A percentile compares a stretch with the other conserved stretches of the same genome.
These are phyloP conservation scores for Lolium rigidum DNA, from an alignment of 176 grass and related monocot species.

Conservation along the genomic window DNA sequence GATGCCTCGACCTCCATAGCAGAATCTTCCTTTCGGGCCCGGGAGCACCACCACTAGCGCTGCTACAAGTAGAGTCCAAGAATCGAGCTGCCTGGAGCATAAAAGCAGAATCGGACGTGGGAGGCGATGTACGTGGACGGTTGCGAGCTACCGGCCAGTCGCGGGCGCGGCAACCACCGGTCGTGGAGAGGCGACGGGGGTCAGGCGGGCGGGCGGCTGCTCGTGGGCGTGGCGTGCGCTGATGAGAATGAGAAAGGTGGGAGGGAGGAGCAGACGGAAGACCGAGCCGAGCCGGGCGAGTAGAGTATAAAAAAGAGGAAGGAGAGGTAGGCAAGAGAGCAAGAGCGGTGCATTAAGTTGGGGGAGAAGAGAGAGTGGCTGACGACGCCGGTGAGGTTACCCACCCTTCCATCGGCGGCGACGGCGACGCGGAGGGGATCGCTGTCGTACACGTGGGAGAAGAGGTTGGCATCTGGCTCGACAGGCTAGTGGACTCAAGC, in stretches of 20 bases:
- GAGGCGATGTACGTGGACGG: neutral
- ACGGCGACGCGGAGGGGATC: constrained; percentile 43
- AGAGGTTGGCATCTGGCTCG: constrained; percentile 54
- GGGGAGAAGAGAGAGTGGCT: neutral
- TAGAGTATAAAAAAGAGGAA: constrained; percentile 18
- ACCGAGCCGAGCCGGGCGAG: neutral
- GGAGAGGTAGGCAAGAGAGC: neutral
- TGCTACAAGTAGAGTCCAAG: constrained; percentile 21
- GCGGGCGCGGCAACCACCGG: constrained; percentile 46
- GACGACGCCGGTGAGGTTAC: constrained; percentile 45
- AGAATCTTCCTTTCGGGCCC: constrained; percentile 22
- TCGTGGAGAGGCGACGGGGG: constrained; percentile 19
- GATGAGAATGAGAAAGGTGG: neutral
- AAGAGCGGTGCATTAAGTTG: constrained; percentile 40
- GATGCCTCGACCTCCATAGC: constrained; percentile 76
- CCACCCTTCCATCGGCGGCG: neutral
- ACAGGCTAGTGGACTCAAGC: constrained; percentile 45
- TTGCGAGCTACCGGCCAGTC: constrained; percentile 54
- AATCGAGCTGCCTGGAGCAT: constrained; percentile 40
- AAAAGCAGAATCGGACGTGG: constrained; percentile 8
- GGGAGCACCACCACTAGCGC: neutral
- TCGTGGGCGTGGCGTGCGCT: neutral
- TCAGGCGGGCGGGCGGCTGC: neutral
- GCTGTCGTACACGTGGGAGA: constrained; percentile 60
- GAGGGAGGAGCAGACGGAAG: neutral